phyloP scores from a whole-genome alignment of 352 stramenopile species.

The Thraustotheca clavata region DNA sequence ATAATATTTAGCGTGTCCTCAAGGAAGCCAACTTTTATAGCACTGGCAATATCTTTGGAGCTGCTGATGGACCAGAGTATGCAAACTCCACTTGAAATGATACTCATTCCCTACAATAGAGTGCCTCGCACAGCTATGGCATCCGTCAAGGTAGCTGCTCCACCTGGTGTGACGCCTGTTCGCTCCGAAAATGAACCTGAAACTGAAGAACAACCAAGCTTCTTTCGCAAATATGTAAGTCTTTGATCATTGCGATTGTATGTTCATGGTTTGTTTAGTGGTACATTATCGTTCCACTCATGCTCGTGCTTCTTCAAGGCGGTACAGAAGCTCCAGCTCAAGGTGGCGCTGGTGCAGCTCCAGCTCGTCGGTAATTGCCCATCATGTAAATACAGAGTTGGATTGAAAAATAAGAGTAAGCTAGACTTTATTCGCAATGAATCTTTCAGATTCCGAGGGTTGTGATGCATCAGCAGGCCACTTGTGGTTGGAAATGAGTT shows the following conservation, averaged over 20 bases:
- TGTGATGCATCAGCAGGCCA: slow-evolving; percentile 32
- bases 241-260: not conserved
- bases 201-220: slow-evolving; percentile 62
- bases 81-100: slow-evolving; percentile 10
- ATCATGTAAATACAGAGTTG: not conserved
- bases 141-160: slow-evolving; percentile 48
- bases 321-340: slow-evolving; percentile 31
- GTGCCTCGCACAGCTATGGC: slow-evolving; percentile 10
- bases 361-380: slow-evolving; percentile 30
- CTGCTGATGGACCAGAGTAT: slow-evolving; percentile 55
- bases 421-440: slow-evolving; percentile 22
- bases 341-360: slow-evolving; percentile 26
- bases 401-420: not conserved
- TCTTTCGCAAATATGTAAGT: slow-evolving; percentile 81
- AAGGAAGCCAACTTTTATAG: slow-evolving; percentile 49
- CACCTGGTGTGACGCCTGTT: slow-evolving; percentile 63
- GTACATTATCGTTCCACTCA: slow-evolving; percentile 76
- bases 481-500: slow-evolving; percentile 42
- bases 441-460: slow-evolving; percentile 3
- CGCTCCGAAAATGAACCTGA: slow-evolving; percentile 51
- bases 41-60: slow-evolving; percentile 46
- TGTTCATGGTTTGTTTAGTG: slow-evolving; percentile 35
- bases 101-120: not conserved
- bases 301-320: slow-evolving; percentile 67
- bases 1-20: slow-evolving; percentile 32